phyloP scores from a whole-genome alignment of 2,329 filamentous ascomycete species.

The Aureobasidium pullulans region DNA sequence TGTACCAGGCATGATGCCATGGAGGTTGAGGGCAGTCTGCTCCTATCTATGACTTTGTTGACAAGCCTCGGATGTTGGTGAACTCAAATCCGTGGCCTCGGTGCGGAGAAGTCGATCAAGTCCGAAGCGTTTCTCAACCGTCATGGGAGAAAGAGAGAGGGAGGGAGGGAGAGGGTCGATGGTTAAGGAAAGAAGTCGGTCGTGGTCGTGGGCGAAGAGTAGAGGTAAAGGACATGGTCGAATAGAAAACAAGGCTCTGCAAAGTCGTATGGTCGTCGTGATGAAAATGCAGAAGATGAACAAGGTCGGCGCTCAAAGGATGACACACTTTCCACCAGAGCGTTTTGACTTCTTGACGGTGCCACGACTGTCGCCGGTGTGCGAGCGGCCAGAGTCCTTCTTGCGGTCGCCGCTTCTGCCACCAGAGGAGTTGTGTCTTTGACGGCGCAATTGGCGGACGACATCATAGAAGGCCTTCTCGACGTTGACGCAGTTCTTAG shows the following conservation, averaged over 20 bases:
- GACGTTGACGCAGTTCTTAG: conserved; percentile 97
- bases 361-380: not conserved
- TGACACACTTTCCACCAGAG: conserved; percentile 14
- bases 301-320: conserved; percentile 2
- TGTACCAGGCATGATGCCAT: not conserved
- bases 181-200: not conserved
- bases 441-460: conserved; percentile 78
- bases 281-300: not conserved
- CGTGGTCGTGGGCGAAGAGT: not conserved
- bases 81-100: not conserved
- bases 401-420: conserved; percentile 5
- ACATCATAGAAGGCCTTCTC: conserved; percentile 99
- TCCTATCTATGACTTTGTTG: not conserved
- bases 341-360: conserved; percentile 2
- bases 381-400: not conserved
- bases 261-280: conserved; percentile 10
- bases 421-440: conserved; percentile 41
- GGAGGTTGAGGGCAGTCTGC: not conserved
- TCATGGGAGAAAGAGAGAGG: not conserved
- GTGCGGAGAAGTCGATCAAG: not conserved
- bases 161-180: not conserved
- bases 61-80: not conserved
- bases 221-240: not conserved
- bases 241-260: conserved; percentile 10
- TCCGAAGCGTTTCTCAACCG: not conserved